Conservation (phyloP, 2,329 filamentous ascomycete species). For the Bipolaris zeicola region DNA sequence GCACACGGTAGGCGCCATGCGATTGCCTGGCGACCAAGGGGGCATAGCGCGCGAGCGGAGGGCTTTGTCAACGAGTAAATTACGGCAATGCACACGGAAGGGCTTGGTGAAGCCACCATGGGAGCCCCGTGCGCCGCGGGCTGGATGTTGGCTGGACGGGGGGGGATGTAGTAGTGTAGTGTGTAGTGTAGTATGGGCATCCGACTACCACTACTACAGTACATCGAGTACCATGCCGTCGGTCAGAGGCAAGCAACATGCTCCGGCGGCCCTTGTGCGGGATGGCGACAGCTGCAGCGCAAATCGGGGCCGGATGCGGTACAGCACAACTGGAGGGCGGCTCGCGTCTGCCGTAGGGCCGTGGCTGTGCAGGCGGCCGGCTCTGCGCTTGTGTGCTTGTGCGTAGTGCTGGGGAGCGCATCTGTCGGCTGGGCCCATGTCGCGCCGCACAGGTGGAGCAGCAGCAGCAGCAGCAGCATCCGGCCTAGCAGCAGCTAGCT, state of each 20-base stretch:
- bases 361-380: conserved; percentile 44
- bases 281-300: conserved; percentile 40
- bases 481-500: background rate
- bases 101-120: conserved; percentile 25
- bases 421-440: background rate
- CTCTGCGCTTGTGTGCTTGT: background rate
- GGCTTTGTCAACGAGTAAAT: conserved; percentile 25
- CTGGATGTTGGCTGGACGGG: background rate
- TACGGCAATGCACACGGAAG: conserved; percentile 27
- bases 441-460: conserved; percentile 17
- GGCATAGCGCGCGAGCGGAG: conserved; percentile 25
- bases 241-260: conserved; percentile 9
- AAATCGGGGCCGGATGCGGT: conserved; percentile 40
- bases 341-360: conserved; percentile 31
- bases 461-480: too few species aligned
- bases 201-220: too few species aligned
- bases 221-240: background rate
- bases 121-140: conserved; percentile 25
- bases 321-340: background rate
- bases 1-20: conserved; percentile 34
- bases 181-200: background rate
- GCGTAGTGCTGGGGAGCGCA: too few species aligned
- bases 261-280: conserved; percentile 29
- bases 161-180: background rate
- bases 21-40: conserved; percentile 19